Evolutionary conservation across 1,139 yeast species (phyloP).

Genomic region (Pichia sp.): DNA sequence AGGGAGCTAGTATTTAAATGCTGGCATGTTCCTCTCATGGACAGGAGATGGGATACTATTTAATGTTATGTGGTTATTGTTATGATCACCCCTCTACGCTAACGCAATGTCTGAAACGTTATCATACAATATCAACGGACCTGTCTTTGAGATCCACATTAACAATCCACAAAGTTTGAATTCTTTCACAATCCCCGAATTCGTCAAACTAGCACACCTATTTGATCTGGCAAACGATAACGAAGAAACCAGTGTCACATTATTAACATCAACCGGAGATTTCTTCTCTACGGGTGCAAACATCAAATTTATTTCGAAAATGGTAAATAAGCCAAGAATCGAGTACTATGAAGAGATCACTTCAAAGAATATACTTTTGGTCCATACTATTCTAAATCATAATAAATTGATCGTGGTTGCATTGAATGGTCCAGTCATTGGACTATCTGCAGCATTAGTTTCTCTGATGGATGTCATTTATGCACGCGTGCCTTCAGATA

Average conservation of each 20-base stretch:
- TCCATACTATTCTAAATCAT: conserved; percentile 71
- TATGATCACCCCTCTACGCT: too few species aligned
- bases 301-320: conserved; percentile 40
- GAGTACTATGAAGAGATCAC: conserved; percentile 28
- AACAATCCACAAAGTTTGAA: conserved; percentile 63
- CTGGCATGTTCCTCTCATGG: too few species aligned
- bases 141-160: conserved; percentile 63
- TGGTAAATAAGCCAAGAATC: conserved; percentile 23
- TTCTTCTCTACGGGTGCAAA: conserved; percentile 90
- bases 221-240: conserved; percentile 68
- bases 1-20: too few species aligned
- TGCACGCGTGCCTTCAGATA: conserved; percentile 50
- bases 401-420: conserved; percentile 72
- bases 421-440: conserved; percentile 86
- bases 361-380: conserved; percentile 67
- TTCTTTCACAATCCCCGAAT: conserved; percentile 68
- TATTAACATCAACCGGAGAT: conserved; percentile 70
- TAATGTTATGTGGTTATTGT: too few species aligned
- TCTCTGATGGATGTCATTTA: conserved; percentile 76
- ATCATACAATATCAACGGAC: conserved; percentile 27
- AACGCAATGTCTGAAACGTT: conserved; percentile 13
- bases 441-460: conserved; percentile 72
- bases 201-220: conserved; percentile 57
- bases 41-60: too few species aligned
- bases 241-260: conserved; percentile 61